phyloP scores from a whole-genome alignment of 371 early-diverging fungal species.

The Syncephalastrum monosporum region DNA sequence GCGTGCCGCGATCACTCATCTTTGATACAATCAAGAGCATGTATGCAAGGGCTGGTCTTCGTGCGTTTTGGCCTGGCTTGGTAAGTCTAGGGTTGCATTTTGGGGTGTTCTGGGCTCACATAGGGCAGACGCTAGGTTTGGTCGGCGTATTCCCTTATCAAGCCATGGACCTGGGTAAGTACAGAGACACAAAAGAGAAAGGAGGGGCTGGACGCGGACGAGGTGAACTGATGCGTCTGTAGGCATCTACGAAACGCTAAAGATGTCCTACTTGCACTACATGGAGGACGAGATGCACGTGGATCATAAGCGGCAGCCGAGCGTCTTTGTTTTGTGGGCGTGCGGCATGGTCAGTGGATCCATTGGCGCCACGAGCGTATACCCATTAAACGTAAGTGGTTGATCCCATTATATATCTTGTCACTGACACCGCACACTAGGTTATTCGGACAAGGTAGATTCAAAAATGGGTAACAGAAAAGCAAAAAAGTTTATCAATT shows the following conservation, averaged over 20 bases:
- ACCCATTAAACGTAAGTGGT: slow-evolving; percentile 65
- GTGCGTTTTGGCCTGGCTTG: slow-evolving; percentile 76
- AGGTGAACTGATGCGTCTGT: neutral
- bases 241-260: slow-evolving; percentile 73
- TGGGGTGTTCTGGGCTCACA: too few relatives aligned
- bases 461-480: neutral
- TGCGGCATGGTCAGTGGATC: slow-evolving; percentile 78
- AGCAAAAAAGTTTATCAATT: neutral
- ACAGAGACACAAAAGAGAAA: neutral
- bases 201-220: neutral
- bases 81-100: slow-evolving; percentile 14
- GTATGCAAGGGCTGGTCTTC: slow-evolving; percentile 59
- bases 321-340: slow-evolving; percentile 58
- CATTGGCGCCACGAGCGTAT: slow-evolving; percentile 73
- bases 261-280: slow-evolving; percentile 63
- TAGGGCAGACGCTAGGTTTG: slow-evolving; percentile 24
- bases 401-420: too few relatives aligned
- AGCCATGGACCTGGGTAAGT: slow-evolving; percentile 68
- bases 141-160: slow-evolving; percentile 84
- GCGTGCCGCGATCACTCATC: slow-evolving; percentile 11
- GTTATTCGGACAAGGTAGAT: slow-evolving; percentile 74
- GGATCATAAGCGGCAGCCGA: slow-evolving; percentile 28
- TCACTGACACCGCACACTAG: too few relatives aligned
- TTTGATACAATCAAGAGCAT: slow-evolving; percentile 51
- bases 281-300: slow-evolving; percentile 34